Percentiles rank a stretch among this genome's conserved stretches.
Evolutionary conservation across 768 basidiomycete species (phyloP).

Genomic region (Pisolithus tinctorius): DNA sequence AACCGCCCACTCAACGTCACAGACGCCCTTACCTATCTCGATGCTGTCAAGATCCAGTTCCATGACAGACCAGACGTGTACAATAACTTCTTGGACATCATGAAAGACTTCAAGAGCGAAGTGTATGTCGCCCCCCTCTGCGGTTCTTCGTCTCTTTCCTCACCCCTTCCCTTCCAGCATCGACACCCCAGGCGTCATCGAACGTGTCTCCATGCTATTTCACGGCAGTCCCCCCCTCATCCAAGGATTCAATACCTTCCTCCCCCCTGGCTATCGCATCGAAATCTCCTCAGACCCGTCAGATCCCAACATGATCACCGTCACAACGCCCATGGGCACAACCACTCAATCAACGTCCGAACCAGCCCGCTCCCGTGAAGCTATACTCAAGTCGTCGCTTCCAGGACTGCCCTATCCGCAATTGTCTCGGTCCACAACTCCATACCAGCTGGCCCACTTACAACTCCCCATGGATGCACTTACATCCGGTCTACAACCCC

Average conservation of each 20-base stretch:
- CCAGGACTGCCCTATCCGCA: conserved; percentile 16
- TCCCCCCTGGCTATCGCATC: conserved; percentile 91
- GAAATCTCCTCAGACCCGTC: conserved; percentile 69
- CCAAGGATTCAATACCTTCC: conserved; percentile 96
- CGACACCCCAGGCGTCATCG: conserved; percentile 96
- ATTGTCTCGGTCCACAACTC: conserved; percentile 49
- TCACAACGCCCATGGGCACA: conserved; percentile 73
- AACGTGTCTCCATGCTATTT: conserved; percentile 89
- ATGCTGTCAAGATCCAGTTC: conserved; percentile 91
- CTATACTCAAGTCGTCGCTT: conserved; percentile 17
- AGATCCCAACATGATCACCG: conserved; percentile 69
- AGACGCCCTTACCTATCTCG: conserved; percentile 89
- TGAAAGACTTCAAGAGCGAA: conserved; percentile 99
- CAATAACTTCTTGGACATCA: conserved; percentile 91
- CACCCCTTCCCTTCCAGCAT: conserved; percentile 49
- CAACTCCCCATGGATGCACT: conserved; percentile 30
- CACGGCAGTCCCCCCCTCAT: conserved; percentile 86
- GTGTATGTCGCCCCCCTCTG: conserved; percentile 43
- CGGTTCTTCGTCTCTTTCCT: conserved; percentile 2
- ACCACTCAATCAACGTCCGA: conserved; percentile 55
- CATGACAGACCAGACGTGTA: conserved; percentile 88
- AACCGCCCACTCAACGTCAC: conserved; percentile 80
- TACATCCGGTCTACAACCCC: conserved; percentile 40
- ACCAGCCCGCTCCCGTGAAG: conserved; percentile 19
- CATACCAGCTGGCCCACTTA: conserved; percentile 35